A percentile compares a stretch with the other conserved stretches of the same genome.
Conservation (phyloP, 1,139 yeast species). For the Yamadazyma atlantica region DNA sequence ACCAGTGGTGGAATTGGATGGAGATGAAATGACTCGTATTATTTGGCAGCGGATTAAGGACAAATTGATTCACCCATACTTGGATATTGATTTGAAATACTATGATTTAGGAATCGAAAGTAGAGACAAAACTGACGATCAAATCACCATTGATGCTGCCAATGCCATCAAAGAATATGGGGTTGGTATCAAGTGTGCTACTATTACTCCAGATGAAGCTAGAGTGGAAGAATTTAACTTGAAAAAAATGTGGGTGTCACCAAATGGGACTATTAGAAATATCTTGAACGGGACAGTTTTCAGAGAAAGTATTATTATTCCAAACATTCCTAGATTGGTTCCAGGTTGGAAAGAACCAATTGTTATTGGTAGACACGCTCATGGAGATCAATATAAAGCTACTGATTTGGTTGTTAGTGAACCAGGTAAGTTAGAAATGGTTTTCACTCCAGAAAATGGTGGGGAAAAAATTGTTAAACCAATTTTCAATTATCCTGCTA, state of each 20-base stretch:
- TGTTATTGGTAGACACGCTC: conserved; percentile 84
- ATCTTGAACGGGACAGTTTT: conserved; percentile 81
- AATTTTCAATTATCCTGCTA: conserved; percentile 51
- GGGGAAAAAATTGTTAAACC: conserved; percentile 46
- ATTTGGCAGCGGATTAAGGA: conserved; percentile 78
- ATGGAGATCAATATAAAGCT: conserved; percentile 83
- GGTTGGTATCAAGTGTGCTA: conserved; percentile 84
- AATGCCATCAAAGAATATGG: conserved; percentile 73
- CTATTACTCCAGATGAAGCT: conserved; percentile 82
- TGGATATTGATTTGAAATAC: conserved; percentile 71
- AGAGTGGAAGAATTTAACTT: conserved; percentile 73
- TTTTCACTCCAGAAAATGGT: conserved; percentile 65
- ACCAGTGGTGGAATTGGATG: conserved; percentile 81
- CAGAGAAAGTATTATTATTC: conserved; percentile 79
- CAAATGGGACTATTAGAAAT: conserved; percentile 83
- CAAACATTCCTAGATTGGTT: conserved; percentile 71
- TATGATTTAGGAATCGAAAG: conserved; percentile 72
- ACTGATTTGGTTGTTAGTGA: conserved; percentile 69
- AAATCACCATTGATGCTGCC: conserved; percentile 75
- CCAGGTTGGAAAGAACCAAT: conserved; percentile 83
- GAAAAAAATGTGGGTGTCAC: conserved; percentile 84
- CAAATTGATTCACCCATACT: conserved; percentile 65
- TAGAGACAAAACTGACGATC: conserved; percentile 71
- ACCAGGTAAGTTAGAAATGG: conserved; percentile 68
- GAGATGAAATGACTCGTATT: conserved; percentile 85